Evolutionary conservation across 306 rosid species (phyloP).

Genomic region (Trifolium fragiferum): DNA sequence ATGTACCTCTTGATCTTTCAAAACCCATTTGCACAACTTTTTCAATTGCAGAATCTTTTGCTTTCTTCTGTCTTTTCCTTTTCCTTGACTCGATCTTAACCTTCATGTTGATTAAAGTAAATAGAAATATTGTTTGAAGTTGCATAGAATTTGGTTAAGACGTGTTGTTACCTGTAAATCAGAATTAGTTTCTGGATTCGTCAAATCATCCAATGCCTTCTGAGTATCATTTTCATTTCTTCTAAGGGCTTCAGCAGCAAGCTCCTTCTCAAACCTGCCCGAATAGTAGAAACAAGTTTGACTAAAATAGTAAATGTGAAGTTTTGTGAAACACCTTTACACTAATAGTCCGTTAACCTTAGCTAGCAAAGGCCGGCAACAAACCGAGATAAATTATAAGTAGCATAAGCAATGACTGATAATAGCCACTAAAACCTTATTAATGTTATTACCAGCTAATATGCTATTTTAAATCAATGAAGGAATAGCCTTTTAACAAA

Average conservation of each 20-base stretch:
- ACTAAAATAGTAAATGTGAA: not conserved
- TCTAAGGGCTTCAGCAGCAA: slow-evolving; percentile 91
- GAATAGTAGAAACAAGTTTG: slow-evolving; percentile 26
- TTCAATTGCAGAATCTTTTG: slow-evolving; percentile 59
- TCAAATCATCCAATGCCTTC: slow-evolving; percentile 84
- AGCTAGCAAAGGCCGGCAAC: not conserved
- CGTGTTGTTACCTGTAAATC: slow-evolving; percentile 67
- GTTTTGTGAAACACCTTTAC: slow-evolving; percentile 24
- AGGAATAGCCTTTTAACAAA: slow-evolving; percentile 2
- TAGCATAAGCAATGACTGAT: slow-evolving; percentile 11
- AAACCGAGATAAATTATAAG: slow-evolving; percentile 16
- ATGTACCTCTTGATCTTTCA: slow-evolving; percentile 73
- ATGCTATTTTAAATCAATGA: slow-evolving; percentile 4
- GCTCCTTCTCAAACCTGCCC: slow-evolving; percentile 76
- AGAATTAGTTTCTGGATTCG: slow-evolving; percentile 78
- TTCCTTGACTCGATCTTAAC: slow-evolving; percentile 67
- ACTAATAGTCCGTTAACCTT: not conserved
- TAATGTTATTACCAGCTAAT: not conserved
- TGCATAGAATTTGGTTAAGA: slow-evolving; percentile 19
- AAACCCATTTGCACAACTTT: slow-evolving; percentile 76
- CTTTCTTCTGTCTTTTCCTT: slow-evolving; percentile 60
- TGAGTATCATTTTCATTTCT: slow-evolving; percentile 83
- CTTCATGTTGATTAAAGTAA: slow-evolving; percentile 51
- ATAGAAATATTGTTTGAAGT: not conserved
- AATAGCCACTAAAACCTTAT: not conserved